phyloP scores from a whole-genome alignment of 495 filamentous ascomycete genomes.

The Lineolata rhizophorae region DNA sequence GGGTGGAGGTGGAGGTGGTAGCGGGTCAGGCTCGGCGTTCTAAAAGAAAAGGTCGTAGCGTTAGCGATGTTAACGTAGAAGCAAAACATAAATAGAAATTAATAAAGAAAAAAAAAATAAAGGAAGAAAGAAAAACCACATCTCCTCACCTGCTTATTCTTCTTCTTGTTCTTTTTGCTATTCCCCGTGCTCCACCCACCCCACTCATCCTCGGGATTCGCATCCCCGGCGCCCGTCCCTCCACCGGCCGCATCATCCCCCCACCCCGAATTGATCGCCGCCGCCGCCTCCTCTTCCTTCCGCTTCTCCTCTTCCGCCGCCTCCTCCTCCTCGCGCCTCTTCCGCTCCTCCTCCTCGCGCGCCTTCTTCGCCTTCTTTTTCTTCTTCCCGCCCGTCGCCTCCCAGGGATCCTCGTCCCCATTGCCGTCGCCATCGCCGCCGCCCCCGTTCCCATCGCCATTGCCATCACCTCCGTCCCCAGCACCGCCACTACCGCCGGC shows the following conservation, averaged over 20 bases:
- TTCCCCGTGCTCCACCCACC: slow-evolving; percentile 14
- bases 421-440: slow-evolving; percentile 13
- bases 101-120: too few relatives aligned
- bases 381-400: slow-evolving; percentile 9
- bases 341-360: slow-evolving; percentile 14
- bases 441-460: slow-evolving; percentile 8
- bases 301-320: slow-evolving; percentile 11
- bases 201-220: slow-evolving; percentile 16
- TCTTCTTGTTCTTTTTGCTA: slow-evolving; percentile 13
- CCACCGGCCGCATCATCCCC: slow-evolving; percentile 7
- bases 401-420: slow-evolving; percentile 14
- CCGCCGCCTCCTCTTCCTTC: slow-evolving; percentile 18
- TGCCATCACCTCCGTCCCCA: slow-evolving; percentile 10
- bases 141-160: slow-evolving; percentile 4
- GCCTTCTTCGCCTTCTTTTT: slow-evolving; percentile 13
- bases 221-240: slow-evolving; percentile 7
- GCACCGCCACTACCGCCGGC: slow-evolving; percentile 10
- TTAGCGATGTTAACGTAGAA: too few relatives aligned
- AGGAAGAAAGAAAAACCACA: too few relatives aligned
- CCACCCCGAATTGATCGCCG: slow-evolving; percentile 8
- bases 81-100: too few relatives aligned
- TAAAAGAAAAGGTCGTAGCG: too few relatives aligned
- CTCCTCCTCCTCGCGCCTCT: slow-evolving; percentile 14
- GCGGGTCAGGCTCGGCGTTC: too few relatives aligned
- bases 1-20: slow-evolving; percentile 6